A percentile compares a stretch with the other conserved stretches of the same genome.
phyloP scores from a whole-genome alignment of 129 eudicot genomes.

The Oenanthe sinensis region DNA sequence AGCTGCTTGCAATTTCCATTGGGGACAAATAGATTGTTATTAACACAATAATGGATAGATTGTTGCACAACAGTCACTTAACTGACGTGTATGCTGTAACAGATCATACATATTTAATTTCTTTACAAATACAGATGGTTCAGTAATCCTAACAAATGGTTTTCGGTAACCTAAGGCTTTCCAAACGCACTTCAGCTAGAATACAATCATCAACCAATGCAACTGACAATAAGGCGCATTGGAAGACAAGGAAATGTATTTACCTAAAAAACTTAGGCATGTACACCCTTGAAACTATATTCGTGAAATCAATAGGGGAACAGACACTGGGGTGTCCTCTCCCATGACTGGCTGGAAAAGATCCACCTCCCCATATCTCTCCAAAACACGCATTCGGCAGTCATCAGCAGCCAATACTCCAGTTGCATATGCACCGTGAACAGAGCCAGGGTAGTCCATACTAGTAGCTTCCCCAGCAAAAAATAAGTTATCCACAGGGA shows the following conservation, averaged over 20 bases:
- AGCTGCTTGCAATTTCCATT: background rate
- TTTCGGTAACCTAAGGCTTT: background rate
- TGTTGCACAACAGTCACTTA: background rate
- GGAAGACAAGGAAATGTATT: background rate
- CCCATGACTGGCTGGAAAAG: slow-evolving; percentile 81
- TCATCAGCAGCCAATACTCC: slow-evolving; percentile 96
- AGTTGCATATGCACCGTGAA: slow-evolving; percentile 94
- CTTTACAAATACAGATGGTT: background rate
- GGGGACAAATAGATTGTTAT: background rate
- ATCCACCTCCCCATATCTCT: slow-evolving; percentile 84
- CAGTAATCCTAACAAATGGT: background rate
- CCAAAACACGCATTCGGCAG: slow-evolving; percentile 91
- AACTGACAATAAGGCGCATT: background rate
- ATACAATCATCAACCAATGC: background rate
- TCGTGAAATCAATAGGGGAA: slow-evolving; percentile 83
- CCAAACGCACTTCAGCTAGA: background rate
- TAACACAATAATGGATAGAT: background rate
- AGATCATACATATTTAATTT: background rate
- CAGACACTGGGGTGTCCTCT: slow-evolving; percentile 47
- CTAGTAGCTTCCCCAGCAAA: slow-evolving; percentile 99
- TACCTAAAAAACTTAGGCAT: background rate
- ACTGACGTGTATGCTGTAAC: background rate
- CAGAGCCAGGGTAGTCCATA: slow-evolving; percentile 76
- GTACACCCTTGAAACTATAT: slow-evolving; percentile 23
- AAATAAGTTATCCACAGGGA: slow-evolving; percentile 87